Conservation (phyloP, 805 yeast species). For the Brettanomyces sp. region DNA sequence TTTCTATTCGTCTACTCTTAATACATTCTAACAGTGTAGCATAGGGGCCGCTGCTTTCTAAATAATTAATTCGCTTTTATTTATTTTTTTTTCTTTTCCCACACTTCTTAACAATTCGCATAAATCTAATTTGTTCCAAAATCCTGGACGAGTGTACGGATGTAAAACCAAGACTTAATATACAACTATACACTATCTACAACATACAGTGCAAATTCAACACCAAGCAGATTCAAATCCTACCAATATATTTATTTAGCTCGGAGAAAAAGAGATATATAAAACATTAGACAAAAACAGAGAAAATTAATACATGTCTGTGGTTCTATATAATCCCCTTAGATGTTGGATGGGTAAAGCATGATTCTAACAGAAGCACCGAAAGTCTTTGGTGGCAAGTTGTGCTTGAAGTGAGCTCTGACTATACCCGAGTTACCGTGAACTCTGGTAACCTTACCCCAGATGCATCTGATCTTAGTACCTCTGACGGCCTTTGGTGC, state of each 20-base stretch:
- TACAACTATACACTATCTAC: background rate
- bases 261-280: background rate
- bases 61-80: no score
- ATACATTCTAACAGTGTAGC: no score
- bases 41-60: no score
- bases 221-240: background rate
- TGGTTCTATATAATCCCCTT: constrained; percentile 27
- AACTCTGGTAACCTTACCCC: constrained; percentile 99
- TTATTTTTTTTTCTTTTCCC: no score
- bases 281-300: constrained; percentile 1
- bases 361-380: constrained; percentile 99
- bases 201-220: no score
- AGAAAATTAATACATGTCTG: constrained; percentile 1
- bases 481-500: constrained; percentile 97
- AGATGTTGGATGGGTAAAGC: constrained; percentile 99
- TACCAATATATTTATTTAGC: background rate
- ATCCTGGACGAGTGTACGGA: no score
- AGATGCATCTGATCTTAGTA: constrained; percentile 97
- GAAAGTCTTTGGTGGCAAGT: constrained; percentile 98
- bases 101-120: no score
- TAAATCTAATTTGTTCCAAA: no score
- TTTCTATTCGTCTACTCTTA: no score
- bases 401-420: constrained; percentile 97
- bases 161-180: no score
- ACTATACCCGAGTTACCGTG: constrained; percentile 98